Percentiles rank a stretch among this genome's conserved stretches.
These are phyloP conservation scores for Neonectria neomacrospora DNA, from an alignment of 2,329 filamentous ascomycete genomes.

Conservation along the genomic window DNA sequence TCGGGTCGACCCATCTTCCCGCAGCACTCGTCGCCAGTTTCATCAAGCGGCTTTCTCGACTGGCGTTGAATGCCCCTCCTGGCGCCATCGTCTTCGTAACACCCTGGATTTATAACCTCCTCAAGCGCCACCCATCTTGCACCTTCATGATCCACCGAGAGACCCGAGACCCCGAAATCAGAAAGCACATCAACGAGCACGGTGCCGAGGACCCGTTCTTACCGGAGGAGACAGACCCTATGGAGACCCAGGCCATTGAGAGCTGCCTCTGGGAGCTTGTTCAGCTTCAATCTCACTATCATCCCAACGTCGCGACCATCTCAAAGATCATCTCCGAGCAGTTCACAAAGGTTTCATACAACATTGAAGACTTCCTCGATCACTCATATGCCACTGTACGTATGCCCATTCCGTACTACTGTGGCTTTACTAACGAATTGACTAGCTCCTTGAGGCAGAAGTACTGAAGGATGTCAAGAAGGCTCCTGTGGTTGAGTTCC, in stretches of 20 bases:
- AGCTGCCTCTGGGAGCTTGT: constrained; percentile 96
- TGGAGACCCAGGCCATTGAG: constrained; percentile 87
- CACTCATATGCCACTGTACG: constrained; percentile 87
- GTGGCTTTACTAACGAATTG: constrained; percentile 46
- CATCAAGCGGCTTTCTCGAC: constrained; percentile 88
- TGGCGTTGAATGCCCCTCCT: constrained; percentile 89
- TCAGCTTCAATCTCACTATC: constrained; percentile 90
- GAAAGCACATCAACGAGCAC: constrained; percentile 68
- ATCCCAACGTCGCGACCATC: constrained; percentile 95
- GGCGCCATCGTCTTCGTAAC: constrained; percentile 88
- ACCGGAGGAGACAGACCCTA: constrained; percentile 80
- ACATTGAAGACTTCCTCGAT: constrained; percentile 96
- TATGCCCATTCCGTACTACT: constrained; percentile 33
- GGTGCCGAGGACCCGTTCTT: constrained; percentile 80
- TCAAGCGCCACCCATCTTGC: constrained; percentile 88
- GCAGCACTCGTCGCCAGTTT: constrained; percentile 93
- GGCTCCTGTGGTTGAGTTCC: constrained; percentile 88
- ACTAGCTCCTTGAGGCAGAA: constrained; percentile 83
- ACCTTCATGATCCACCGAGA: constrained; percentile 96
- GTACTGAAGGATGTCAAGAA: constrained; percentile 86
- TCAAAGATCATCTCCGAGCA: constrained; percentile 95
- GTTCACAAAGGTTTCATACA: constrained; percentile 95
- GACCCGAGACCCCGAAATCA: constrained; percentile 66
- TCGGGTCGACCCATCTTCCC: constrained; percentile 91
- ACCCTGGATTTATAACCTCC: constrained; percentile 94